Base-by-base conservation (phyloP, 306 rosid genomes). In the Styphnolobium japonicum region DNA sequence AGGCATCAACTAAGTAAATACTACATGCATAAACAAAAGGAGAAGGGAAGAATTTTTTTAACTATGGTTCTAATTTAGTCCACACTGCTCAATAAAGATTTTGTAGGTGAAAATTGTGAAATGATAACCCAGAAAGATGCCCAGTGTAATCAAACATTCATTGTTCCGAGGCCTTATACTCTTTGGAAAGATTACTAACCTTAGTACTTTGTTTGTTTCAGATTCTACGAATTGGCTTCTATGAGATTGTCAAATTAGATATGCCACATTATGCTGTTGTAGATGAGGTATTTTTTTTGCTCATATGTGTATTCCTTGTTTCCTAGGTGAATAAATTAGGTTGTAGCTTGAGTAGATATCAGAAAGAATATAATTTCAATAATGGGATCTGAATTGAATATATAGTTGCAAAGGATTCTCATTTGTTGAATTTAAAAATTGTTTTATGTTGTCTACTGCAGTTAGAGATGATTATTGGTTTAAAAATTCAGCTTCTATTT, bases 231-330 rank as follows among this genome's bases (percentile, higher is more conserved):
- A 88, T 93, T 71, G 93, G 97, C 82, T 86, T 69, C 91, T 93
- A 87, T 7, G 97, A 93, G 89, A 91, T 93, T 77, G 71, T 93
- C 73, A 91, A 93, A 87, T 86, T 93, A 67, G 87, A 93, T 65
- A 89, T 93, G 93, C 94, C 98, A 51, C 92, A 86, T 60, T 93
- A 93, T 85, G 97, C 94, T 75, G 98, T 91, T 72, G 93, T 93
- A 7, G 93, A 93, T 73, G 98, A 93, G 98, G 98, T 93, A 85
- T 46, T 19, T 53, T 69, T 53, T 80, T 42, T 53, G 42, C 73
- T 65, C 48, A 12, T 63, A 19, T 42, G n/a, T 57, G 48, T 49
- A 43, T 78, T 46, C 16, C 25, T 6, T 67, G 31, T 51, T 75
- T 53, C 23, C 33, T 45, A 25, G 52, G 27, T 67, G 67, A 74